Conservation (phyloP, 176 grass and related monocot species). For the Oryza rufipogon region DNA sequence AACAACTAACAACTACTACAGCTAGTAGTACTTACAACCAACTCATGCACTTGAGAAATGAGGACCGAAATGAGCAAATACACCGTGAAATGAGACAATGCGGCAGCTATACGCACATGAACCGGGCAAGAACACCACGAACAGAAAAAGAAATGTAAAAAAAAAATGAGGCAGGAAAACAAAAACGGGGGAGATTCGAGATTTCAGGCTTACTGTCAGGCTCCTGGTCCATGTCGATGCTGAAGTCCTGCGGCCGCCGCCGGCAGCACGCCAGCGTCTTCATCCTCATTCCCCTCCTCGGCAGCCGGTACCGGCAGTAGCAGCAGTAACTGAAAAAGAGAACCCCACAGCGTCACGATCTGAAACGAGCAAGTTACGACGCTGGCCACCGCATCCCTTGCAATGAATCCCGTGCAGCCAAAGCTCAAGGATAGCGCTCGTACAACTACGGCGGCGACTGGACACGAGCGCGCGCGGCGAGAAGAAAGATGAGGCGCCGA, state of each 20-base stretch:
- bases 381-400: not conserved
- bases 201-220: constrained; percentile 63
- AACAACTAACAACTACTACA: not conserved
- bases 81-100: not conserved
- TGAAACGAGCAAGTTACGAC: constrained; percentile 23
- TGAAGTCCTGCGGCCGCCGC: constrained; percentile 88
- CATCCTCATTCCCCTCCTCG: constrained; percentile 54
- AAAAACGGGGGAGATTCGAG: no score
- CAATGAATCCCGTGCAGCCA: constrained; percentile 26
- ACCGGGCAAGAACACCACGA: not conserved
- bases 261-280: constrained; percentile 91
- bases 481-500: not conserved
- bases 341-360: constrained; percentile 4
- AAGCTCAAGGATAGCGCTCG: not conserved
- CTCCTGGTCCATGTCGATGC: constrained; percentile 88
- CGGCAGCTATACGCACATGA: not conserved
- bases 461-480: not conserved
- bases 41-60: not conserved
- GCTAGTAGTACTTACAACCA: not conserved
- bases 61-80: not conserved
- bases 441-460: constrained; percentile 16
- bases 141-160: not conserved
- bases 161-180: not conserved
- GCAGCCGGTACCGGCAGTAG: not conserved
- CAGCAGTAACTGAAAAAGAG: constrained; percentile 34